These are phyloP conservation scores for Coemansia sp. DNA, from an alignment of 192 early-diverging fungal species.

Conservation along the genomic window DNA sequence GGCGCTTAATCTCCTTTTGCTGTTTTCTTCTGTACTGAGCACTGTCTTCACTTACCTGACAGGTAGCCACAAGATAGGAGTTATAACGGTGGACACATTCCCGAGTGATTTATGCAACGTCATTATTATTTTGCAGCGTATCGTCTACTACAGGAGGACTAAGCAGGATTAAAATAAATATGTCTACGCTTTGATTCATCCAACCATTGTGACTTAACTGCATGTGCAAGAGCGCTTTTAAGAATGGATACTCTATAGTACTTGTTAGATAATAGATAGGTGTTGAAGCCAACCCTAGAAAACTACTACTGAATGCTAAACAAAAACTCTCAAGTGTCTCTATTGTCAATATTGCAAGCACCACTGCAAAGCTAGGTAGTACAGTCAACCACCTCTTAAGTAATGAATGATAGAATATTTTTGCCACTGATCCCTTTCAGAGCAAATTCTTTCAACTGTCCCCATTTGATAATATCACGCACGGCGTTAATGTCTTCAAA, in stretches of 20 bases:
- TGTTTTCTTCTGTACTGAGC: not conserved
- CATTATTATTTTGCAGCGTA: conserved; percentile 11
- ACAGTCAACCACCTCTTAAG: not conserved
- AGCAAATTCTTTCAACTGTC: not conserved
- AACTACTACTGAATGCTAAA: too few relatives aligned
- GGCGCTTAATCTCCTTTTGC: not conserved
- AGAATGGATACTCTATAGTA: too few relatives aligned
- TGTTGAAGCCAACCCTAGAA: too few relatives aligned
- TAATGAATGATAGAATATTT: not conserved
- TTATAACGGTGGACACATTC: not conserved
- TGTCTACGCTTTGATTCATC: not conserved
- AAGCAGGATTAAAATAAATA: not conserved
- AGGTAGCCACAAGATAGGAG: not conserved
- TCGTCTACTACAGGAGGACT: not conserved
- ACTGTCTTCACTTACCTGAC: not conserved
- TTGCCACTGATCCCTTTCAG: not conserved
- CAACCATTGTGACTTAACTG: too few relatives aligned
- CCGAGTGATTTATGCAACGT: not conserved
- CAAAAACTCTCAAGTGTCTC: too few relatives aligned
- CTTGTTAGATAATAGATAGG: too few relatives aligned
- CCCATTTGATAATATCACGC: not conserved
- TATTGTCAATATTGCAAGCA: too few relatives aligned
- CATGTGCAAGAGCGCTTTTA: too few relatives aligned
- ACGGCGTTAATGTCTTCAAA: not conserved
- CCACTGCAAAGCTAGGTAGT: too few relatives aligned